Percentiles rank a stretch among this genome's conserved stretches.
These are phyloP conservation scores for Neodidymelliopsis sp. DNA, from an alignment of 2,329 filamentous ascomycete species.

Conservation along the genomic window DNA sequence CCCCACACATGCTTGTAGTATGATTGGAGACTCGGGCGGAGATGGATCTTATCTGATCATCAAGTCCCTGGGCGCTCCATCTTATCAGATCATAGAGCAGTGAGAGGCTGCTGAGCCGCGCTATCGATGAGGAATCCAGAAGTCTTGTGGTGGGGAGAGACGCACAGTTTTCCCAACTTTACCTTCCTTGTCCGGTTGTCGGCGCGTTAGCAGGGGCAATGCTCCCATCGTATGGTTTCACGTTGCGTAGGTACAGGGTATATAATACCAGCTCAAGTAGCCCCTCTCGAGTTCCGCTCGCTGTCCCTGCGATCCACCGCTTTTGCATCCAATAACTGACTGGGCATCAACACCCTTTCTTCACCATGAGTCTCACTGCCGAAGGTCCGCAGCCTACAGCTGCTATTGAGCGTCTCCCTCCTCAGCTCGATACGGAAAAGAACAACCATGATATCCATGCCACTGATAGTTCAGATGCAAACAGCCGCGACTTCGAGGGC, in stretches of 20 bases:
- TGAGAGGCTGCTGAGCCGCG: conserved; percentile 18
- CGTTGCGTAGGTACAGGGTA: conserved; percentile 26
- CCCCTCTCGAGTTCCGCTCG: conserved; percentile 12
- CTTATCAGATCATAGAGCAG: conserved; percentile 42
- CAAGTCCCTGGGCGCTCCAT: conserved; percentile 25
- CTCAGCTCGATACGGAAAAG: conserved; percentile 34
- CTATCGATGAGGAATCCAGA: conserved; percentile 28
- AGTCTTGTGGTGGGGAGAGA: conserved; percentile 30
- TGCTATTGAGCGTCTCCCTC: conserved; percentile 22
- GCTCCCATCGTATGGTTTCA: conserved; percentile 6
- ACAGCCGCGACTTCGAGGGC: conserved; percentile 17
- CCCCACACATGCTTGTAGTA: conserved; percentile 3
- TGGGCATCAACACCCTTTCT: conserved; percentile 8
- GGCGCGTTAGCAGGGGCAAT: conserved; percentile 23
- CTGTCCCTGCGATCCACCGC: conserved; percentile 18
- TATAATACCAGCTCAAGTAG: conserved; percentile 17
- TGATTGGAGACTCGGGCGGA: conserved; percentile 15
- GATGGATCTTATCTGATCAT: conserved; percentile 40
- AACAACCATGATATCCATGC: conserved; percentile 18
- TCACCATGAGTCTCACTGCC: conserved; percentile 22
- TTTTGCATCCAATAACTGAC: conserved; percentile 17
- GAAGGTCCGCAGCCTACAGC: conserved; percentile 18
- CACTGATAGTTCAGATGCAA: conserved; percentile 22
- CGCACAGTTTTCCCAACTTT: conserved; percentile 27
- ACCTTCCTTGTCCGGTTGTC: conserved; percentile 34